Conservation (phyloP, 2,329 filamentous ascomycete species). For the Microdochium paspali region DNA sequence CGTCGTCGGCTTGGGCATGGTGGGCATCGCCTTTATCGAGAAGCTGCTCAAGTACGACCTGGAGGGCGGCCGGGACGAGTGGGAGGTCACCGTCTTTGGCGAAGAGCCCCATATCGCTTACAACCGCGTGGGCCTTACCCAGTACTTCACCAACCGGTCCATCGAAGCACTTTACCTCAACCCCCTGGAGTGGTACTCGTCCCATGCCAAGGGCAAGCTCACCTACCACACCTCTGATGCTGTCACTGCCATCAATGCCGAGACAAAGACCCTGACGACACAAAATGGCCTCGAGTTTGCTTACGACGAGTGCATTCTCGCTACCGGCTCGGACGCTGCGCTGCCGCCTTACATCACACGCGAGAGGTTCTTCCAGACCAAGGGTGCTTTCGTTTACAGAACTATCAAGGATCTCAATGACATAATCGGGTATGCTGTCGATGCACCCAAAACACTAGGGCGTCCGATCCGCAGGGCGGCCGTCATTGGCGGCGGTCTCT, state of each 20-base stretch:
- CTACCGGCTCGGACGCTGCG: constrained; percentile 78
- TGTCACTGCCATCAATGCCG: constrained; percentile 57
- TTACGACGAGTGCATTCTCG: constrained; percentile 76
- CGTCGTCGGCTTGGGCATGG: constrained; percentile 85
- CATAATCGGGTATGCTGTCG: constrained; percentile 61
- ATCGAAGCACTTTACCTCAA: constrained; percentile 87
- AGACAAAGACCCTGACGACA: constrained; percentile 58
- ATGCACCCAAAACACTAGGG: constrained; percentile 38
- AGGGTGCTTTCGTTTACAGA: constrained; percentile 81
- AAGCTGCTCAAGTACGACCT: constrained; percentile 76
- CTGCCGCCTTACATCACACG: constrained; percentile 57
- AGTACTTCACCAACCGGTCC: constrained; percentile 78
- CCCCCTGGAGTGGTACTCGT: constrained; percentile 69
- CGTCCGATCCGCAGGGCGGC: constrained; percentile 33
- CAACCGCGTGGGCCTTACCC: constrained; percentile 81
- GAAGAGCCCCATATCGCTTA: constrained; percentile 85
- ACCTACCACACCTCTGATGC: constrained; percentile 67
- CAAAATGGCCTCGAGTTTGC: constrained; percentile 58
- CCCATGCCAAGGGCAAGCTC: constrained; percentile 52
- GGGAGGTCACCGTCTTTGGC: constrained; percentile 75
- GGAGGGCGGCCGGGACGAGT: constrained; percentile 41
- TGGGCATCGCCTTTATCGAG: constrained; percentile 81
- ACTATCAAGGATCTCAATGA: constrained; percentile 73
- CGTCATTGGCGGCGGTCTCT: constrained; percentile 75
- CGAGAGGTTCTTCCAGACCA: constrained; percentile 56